Evolutionary conservation across 2,329 filamentous ascomycete genomes (phyloP).

Genomic region (Nakataea oryzae): DNA sequence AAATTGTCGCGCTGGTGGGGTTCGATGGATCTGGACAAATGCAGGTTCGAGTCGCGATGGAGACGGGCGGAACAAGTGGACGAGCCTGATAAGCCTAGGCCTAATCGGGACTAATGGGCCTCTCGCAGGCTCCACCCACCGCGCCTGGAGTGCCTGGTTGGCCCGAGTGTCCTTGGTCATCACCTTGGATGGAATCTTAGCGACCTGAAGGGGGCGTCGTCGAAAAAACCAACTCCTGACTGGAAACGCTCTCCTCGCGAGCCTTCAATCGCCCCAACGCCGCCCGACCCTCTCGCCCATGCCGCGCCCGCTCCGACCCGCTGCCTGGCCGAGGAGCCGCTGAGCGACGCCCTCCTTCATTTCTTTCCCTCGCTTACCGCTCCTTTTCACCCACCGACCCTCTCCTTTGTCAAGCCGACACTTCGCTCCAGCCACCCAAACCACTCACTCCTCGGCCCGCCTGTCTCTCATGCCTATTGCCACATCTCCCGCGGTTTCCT

Average conservation of each 20-base stretch:
- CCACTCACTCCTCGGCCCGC: conserved; percentile 12
- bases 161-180: not conserved
- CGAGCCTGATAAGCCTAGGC: not conserved
- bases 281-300: not conserved
- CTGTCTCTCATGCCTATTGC: conserved; percentile 77
- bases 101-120: not conserved
- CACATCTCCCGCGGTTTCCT: conserved; percentile 57
- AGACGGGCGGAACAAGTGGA: not conserved
- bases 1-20: not conserved
- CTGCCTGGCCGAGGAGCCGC: not conserved
- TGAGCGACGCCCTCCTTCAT: not conserved
- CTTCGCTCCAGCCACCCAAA: conserved; percentile 14
- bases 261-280: not conserved
- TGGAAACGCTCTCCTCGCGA: not conserved
- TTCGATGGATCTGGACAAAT: not conserved
- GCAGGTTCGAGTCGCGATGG: not conserved
- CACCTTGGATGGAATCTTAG: not conserved
- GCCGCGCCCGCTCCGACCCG: not conserved
- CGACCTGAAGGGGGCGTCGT: not conserved
- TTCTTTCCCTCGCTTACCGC: conserved; percentile 17
- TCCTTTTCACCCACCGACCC: conserved; percentile 16
- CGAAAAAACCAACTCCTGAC: not conserved
- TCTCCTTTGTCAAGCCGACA: conserved; percentile 9
- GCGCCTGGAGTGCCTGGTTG: not conserved
- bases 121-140: not conserved